Percentiles rank a stretch among this genome's conserved stretches.
phyloP scores from a whole-genome alignment of 164 flowering plant species.

The Magnolia officinalis region DNA sequence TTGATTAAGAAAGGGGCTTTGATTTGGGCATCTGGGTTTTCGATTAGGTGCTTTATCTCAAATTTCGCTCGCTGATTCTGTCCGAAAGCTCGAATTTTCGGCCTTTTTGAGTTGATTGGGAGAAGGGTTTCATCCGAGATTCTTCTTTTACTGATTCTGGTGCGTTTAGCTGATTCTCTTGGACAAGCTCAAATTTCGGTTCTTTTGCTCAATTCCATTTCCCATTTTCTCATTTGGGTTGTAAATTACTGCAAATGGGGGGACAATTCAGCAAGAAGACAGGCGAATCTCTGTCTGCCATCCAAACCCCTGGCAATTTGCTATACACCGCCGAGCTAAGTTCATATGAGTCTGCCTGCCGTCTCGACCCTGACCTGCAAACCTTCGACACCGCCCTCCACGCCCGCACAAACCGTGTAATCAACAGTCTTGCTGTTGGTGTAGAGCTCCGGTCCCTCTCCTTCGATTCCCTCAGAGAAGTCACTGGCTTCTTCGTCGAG shows the following conservation, averaged over 20 bases:
- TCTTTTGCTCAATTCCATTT: not conserved
- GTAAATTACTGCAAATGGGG: slow-evolving; percentile 17
- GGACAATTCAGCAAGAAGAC: slow-evolving; percentile 19
- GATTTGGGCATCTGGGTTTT: slow-evolving; percentile 1
- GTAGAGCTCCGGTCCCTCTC: slow-evolving; percentile 54
- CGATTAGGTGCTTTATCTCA: not conserved
- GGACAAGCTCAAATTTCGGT: not conserved
- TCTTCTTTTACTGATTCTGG: not conserved
- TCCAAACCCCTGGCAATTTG: slow-evolving; percentile 8
- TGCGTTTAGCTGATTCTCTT: no score
- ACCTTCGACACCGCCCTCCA: slow-evolving; percentile 50
- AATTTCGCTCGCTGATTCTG: not conserved
- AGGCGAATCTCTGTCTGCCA: slow-evolving; percentile 14
- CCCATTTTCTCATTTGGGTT: not conserved
- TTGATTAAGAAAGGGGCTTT: not conserved
- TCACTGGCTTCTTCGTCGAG: slow-evolving; percentile 55
- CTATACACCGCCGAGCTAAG: slow-evolving; percentile 36
- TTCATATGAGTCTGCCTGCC: slow-evolving; percentile 63
- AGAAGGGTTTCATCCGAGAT: not conserved
- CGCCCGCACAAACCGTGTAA: slow-evolving; percentile 46
- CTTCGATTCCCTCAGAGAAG: slow-evolving; percentile 58
- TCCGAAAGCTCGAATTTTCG: not conserved
- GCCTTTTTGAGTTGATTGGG: not conserved
- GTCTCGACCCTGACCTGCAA: slow-evolving; percentile 47
- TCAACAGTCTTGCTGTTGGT: slow-evolving; percentile 46